Conservation (phyloP, 192 early-diverging fungal species). For the Podila epigama region DNA sequence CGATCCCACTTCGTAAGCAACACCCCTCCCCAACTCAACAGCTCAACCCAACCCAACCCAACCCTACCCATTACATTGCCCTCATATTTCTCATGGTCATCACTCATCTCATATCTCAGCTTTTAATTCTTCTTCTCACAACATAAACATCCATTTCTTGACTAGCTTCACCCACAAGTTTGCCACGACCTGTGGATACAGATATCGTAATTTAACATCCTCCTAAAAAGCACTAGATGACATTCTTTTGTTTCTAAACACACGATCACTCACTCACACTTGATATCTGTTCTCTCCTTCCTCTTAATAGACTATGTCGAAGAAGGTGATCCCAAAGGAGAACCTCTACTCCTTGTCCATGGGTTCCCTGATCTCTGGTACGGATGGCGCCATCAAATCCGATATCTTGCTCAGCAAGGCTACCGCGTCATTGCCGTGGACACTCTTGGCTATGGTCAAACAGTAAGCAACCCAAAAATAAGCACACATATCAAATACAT, state of each 20-base stretch:
- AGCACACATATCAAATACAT: no score
- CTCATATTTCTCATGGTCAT: no score
- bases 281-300: background rate
- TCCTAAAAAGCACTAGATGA: no score
- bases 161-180: constrained; percentile 37
- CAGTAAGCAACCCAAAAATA: constrained; percentile 41
- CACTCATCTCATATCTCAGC: background rate
- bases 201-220: constrained; percentile 23
- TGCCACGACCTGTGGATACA: constrained; percentile 5
- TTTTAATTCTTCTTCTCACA: background rate
- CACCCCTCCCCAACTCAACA: no score
- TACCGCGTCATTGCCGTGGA: constrained; percentile 66
- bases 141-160: background rate
- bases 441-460: constrained; percentile 61
- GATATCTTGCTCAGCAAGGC: constrained; percentile 57
- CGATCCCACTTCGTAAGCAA: background rate
- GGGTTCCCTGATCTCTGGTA: constrained; percentile 56
- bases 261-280: background rate
- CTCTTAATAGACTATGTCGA: constrained; percentile 48
- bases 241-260: no score
- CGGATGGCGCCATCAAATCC: constrained; percentile 57
- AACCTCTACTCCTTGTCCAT: constrained; percentile 45
- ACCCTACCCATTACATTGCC: background rate
- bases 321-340: constrained; percentile 40
- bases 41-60: background rate